Base-by-base conservation (phyloP, 768 basidiomycete species). In the Lactarius psammicola region DNA sequence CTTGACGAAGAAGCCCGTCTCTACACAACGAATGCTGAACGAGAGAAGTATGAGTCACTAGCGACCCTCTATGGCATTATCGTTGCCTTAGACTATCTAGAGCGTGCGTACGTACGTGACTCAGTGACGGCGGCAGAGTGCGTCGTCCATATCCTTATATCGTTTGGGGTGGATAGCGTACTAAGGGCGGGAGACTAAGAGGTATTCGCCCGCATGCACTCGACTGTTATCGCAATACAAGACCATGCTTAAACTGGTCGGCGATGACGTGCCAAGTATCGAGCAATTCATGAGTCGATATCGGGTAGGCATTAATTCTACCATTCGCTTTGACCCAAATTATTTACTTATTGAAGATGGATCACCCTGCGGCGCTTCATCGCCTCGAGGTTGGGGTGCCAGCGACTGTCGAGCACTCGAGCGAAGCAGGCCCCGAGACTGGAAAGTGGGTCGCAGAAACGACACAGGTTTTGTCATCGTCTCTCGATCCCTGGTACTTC, bases 401-500 rank as follows among this genome's bases (percentile, higher is more conserved):
- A 4, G 96, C 96, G 0, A 98, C 95, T 0, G 91, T 97, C 4
- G 95, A 98, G 74, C 96, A 98, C 75, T 92, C 92, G 15, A 90
- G 90, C 54, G 94, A 95, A 75, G 90, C 90, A 9, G 94, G 92
- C 0, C 90, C 90, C 13, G 95, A 98, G 76, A 93, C 92, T 0
- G 91, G 92, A 40, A 97, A 98, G 76, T 95, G 92, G 91, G 94
- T 99, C 30, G 96, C 96, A 10, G 94, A 98, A 76, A 98, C 96
- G 6, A 98, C 96, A 0, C 93, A 96, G 84, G 95, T 92, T n/a
- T 53, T 62, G 79, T 66, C 20, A 20, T 26, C 20, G 0, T 20
- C 28, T 6, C 15, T 46, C 46, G 15, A 17, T 62, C 18, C 61
- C 53, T 62, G 34, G 28, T n/a, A 11, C 10, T n/a, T 9, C 44